Conservation (phyloP, 495 filamentous ascomycete genomes). For the Immersiella caudata region DNA sequence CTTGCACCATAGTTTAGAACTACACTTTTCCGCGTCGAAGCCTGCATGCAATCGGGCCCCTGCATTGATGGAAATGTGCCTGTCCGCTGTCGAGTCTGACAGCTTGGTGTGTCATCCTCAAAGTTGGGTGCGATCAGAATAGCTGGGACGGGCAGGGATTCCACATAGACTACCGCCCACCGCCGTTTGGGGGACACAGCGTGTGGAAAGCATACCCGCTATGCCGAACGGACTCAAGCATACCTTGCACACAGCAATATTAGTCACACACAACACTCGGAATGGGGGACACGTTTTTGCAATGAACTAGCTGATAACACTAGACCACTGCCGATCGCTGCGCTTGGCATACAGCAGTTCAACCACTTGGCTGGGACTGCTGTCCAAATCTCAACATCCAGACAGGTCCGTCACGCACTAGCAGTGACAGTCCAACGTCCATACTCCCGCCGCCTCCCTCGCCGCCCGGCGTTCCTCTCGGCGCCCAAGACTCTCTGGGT, state of each 20-base stretch:
- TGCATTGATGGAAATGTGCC: background rate
- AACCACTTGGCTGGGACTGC: slow-evolving; percentile 37
- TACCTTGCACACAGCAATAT: background rate
- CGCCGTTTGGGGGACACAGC: no score
- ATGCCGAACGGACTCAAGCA: no score
- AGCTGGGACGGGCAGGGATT: no score
- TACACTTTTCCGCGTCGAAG: background rate
- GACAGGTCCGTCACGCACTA: slow-evolving; percentile 34
- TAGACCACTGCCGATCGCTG: slow-evolving; percentile 1
- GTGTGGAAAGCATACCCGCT: no score
- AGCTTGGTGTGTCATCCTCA: background rate
- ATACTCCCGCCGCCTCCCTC: slow-evolving; percentile 17
- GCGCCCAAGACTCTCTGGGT: slow-evolving; percentile 35
- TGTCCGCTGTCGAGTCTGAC: background rate
- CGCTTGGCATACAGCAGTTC: slow-evolving; percentile 11
- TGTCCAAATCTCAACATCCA: slow-evolving; percentile 26
- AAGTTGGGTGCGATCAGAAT: no score
- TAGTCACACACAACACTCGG: background rate
- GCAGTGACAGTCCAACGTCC: slow-evolving; percentile 32
- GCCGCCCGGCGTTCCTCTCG: slow-evolving; percentile 24
- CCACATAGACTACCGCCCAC: no score
- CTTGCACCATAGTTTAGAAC: background rate
- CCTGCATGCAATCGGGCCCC: background rate
- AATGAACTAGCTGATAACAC: slow-evolving; percentile 6
- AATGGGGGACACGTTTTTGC: background rate